Percentiles rank a stretch among this genome's conserved stretches.
Conservation (phyloP, 768 basidiomycete genomes). For the Suillus luteus region DNA sequence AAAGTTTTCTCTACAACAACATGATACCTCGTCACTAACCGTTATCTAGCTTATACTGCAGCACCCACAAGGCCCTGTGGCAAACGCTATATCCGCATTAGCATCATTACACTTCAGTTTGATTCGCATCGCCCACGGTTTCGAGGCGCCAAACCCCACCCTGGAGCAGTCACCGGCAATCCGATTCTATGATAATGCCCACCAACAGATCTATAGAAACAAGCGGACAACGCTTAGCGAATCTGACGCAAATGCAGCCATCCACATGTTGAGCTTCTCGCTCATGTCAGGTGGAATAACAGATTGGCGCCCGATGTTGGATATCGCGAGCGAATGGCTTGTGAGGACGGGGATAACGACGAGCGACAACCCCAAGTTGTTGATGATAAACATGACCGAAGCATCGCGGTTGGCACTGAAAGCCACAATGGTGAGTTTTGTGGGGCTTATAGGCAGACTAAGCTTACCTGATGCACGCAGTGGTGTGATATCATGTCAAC, state of each 20-base stretch:
- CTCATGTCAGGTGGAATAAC: slow-evolving; percentile 66
- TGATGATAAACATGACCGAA: slow-evolving; percentile 55
- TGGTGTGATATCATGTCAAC: slow-evolving; percentile 80
- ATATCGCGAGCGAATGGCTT: slow-evolving; percentile 77
- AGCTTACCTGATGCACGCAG: slow-evolving; percentile 38
- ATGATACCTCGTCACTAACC: slow-evolving; percentile 15
- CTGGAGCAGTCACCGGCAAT: slow-evolving; percentile 59
- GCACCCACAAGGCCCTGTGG: slow-evolving; percentile 70
- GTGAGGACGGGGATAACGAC: slow-evolving; percentile 60
- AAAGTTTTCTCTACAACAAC: slow-evolving; percentile 30
- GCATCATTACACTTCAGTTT: slow-evolving; percentile 69
- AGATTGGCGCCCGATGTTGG: slow-evolving; percentile 72
- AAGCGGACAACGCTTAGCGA: slow-evolving; percentile 58
- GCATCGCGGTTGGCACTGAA: slow-evolving; percentile 64
- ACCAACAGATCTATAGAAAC: slow-evolving; percentile 60
- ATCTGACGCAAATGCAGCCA: slow-evolving; percentile 73
- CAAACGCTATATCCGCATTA: slow-evolving; percentile 75
- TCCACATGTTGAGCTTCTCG: slow-evolving; percentile 76
- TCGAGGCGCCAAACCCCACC: slow-evolving; percentile 53
- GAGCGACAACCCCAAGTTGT: slow-evolving; percentile 64
- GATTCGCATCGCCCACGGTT: slow-evolving; percentile 61
- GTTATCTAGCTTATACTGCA: slow-evolving; percentile 48
- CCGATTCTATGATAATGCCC: slow-evolving; percentile 71
- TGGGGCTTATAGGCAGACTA: background rate
- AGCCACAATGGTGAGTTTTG: slow-evolving; percentile 64